Evolutionary conservation across 495 filamentous ascomycete species (phyloP).

Genomic region (Astrothelium macrocarpum): DNA sequence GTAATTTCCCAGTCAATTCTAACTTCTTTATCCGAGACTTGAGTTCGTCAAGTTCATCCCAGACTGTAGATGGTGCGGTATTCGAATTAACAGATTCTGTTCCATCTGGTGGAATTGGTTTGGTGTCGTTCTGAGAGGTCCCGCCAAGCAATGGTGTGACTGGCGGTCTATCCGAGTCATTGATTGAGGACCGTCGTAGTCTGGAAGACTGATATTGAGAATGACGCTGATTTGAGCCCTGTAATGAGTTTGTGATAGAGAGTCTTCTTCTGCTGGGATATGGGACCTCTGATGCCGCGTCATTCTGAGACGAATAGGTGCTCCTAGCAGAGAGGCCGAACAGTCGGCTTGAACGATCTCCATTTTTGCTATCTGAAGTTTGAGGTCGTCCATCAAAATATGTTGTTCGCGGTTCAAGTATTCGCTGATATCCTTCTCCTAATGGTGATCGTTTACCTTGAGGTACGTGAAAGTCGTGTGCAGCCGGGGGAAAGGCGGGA

Average conservation of each 20-base stretch:
- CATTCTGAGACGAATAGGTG: neutral
- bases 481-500: neutral
- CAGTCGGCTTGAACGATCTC: neutral
- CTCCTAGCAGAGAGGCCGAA: neutral
- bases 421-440: neutral
- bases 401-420: neutral
- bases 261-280: constrained; percentile 15
- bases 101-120: constrained; percentile 35
- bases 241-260: constrained; percentile 14
- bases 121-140: constrained; percentile 10
- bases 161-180: constrained; percentile 31
- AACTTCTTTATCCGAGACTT: constrained; percentile 88
- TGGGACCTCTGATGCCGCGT: constrained; percentile 11
- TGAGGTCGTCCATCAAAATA: neutral
- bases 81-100: constrained; percentile 80
- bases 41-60: constrained; percentile 94
- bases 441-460: neutral
- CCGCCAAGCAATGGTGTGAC: constrained; percentile 39
- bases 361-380: neutral
- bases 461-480: neutral
- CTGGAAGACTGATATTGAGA: constrained; percentile 18
- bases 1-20: constrained; percentile 82
- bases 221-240: constrained; percentile 1
- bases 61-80: constrained; percentile 82
- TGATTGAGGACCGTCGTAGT: constrained; percentile 8